Base-by-base conservation (phyloP, 2,329 filamentous ascomycete species). In the Colletotrichum sp. region DNA sequence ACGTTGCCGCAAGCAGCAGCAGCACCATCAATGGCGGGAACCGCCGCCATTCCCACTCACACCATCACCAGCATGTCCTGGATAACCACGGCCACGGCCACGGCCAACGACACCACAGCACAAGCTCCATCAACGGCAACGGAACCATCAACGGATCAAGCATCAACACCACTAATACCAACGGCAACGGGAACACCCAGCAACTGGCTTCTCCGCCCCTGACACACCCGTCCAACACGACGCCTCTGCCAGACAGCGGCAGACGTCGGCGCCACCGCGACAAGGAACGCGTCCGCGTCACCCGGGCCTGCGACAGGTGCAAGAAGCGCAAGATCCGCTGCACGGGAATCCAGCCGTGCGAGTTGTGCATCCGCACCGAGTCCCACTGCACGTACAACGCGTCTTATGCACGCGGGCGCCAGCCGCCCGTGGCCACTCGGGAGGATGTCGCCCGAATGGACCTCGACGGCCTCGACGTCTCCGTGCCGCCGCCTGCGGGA, bases 381-480 rank as follows among this genome's bases (percentile, higher is more conserved):
- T 77, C 79, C 8, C 76, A 77, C 16, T 91, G 89, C 80, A 87
- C 87, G 21, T 91, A 88, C 78, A 86, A 87, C 28, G 88, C 89
- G 24, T 84, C 85, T 0, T 90, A 91, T 78, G 87, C 85, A 21
- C 82, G 89, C 76, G 87, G 87, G 6, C 82, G 87, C 77, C 75
- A 87, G 39, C 87, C 87, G 9, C 83, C 85, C 34, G 81, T 88
- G 49, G 80, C 84, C 32, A 66, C 64, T 72, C 63, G 79, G 73
- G 59, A 76, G 72, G 57, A 76, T 71, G 67, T 70, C 39, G 68
- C 57, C 70, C 62, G 65, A 39, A 70, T 68, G 64, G 39, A 66
- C 68, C 70, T 57, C 62, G 60, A 63, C 67, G 63, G 66, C 13
- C 59, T 68, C 55, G 68, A 66, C 55, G 74, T 73, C 68, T 69